A percentile compares a stretch with the other conserved stretches of the same genome.
Conservation (phyloP, 2,329 filamentous ascomycete species). For the Pyrenophora tritici-repentis region DNA sequence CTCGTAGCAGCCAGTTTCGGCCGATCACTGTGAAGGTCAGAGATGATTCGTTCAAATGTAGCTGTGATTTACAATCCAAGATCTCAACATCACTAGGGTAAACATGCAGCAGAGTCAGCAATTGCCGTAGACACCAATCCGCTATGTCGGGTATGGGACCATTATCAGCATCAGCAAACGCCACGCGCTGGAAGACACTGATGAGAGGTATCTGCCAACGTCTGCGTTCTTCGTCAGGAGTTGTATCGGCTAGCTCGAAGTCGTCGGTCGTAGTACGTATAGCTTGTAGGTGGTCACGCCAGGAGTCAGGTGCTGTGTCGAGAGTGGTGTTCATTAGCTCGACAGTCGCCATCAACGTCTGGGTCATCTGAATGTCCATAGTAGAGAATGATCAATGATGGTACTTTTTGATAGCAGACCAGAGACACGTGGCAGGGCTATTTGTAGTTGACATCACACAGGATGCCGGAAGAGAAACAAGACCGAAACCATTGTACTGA, state of each 20-base stretch:
- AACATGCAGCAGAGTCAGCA: conserved; percentile 52
- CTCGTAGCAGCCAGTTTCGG: conserved; percentile 56
- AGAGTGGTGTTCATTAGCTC: no score
- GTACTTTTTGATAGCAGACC: no score
- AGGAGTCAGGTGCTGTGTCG: no score
- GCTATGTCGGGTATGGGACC: conserved; percentile 54
- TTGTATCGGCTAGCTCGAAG: no score
- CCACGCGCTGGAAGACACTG: conserved; percentile 55
- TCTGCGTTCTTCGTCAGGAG: conserved; percentile 17
- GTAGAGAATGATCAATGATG: background rate
- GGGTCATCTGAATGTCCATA: conserved; percentile 25
- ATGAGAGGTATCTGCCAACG: conserved; percentile 41
- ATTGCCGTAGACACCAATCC: conserved; percentile 55
- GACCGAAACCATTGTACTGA: no score
- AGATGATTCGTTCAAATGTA: background rate
- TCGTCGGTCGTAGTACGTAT: no score
- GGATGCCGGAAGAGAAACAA: no score
- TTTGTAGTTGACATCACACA: no score
- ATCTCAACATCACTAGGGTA: conserved; percentile 52
- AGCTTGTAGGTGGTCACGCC: no score
- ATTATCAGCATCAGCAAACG: conserved; percentile 55
- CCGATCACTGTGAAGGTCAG: conserved; percentile 51
- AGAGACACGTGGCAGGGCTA: no score
- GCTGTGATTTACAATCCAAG: conserved; percentile 47
- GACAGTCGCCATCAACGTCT: no score